phyloP scores from a whole-genome alignment of 805 yeast species.

The Ogataea salicorniae region DNA sequence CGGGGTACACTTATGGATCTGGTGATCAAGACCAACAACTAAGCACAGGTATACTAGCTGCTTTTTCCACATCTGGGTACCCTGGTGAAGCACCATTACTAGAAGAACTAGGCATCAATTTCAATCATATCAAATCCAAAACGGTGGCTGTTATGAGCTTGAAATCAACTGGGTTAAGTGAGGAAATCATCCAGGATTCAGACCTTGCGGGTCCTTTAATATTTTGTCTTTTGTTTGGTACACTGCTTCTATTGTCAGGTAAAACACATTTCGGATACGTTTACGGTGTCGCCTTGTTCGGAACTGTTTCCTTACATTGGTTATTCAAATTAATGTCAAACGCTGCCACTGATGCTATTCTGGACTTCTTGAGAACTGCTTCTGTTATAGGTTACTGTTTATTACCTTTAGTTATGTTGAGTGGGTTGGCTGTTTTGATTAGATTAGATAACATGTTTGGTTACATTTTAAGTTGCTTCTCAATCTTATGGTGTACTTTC shows the following conservation, averaged over 20 bases:
- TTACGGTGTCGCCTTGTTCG: slow-evolving; percentile 92
- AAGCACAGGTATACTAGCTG: slow-evolving; percentile 78
- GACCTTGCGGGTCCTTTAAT: slow-evolving; percentile 94
- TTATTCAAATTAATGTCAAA: slow-evolving; percentile 85
- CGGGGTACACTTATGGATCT: slow-evolving; percentile 14
- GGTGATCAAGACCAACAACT: slow-evolving; percentile 39
- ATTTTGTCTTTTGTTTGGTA: slow-evolving; percentile 83
- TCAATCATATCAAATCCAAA: slow-evolving; percentile 77
- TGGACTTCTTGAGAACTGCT: slow-evolving; percentile 68
- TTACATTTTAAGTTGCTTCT: slow-evolving; percentile 57
- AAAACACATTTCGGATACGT: slow-evolving; percentile 96
- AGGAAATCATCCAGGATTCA: slow-evolving; percentile 78
- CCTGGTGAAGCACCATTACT: slow-evolving; percentile 91
- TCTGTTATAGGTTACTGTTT: slow-evolving; percentile 92
- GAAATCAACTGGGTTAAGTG: slow-evolving; percentile 47
- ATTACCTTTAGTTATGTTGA: slow-evolving; percentile 76
- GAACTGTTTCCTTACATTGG: slow-evolving; percentile 78
- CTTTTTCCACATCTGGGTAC: slow-evolving; percentile 89
- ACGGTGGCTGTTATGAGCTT: slow-evolving; percentile 86
- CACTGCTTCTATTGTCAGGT: slow-evolving; percentile 77
- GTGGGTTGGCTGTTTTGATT: slow-evolving; percentile 63
- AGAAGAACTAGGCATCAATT: slow-evolving; percentile 92
- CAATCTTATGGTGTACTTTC: slow-evolving; percentile 87
- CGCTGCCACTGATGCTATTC: slow-evolving; percentile 31
- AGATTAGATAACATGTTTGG: slow-evolving; percentile 72